These are phyloP conservation scores for Monotropa hypopitys DNA, from an alignment of 179 eudicot genomes.

Conservation along the genomic window DNA sequence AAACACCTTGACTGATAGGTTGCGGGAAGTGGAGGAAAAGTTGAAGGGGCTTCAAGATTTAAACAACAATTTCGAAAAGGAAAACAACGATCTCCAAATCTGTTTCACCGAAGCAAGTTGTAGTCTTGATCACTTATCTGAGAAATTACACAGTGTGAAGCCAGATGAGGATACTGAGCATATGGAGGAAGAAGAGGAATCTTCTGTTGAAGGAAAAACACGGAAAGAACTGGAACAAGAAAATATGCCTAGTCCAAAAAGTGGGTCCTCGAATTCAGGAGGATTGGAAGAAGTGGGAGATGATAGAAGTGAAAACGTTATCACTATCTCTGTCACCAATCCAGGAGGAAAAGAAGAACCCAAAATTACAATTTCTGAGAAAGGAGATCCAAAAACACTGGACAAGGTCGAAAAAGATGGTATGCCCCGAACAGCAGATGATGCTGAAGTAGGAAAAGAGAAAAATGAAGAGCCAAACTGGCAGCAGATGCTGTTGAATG, in stretches of 20 bases:
- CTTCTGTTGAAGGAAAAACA: neutral
- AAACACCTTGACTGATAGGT: slow-evolving; percentile 25
- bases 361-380: slow-evolving; percentile 25
- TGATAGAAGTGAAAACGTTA: neutral
- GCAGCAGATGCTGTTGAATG: slow-evolving; percentile 40
- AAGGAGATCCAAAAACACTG: slow-evolving; percentile 7
- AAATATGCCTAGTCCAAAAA: neutral
- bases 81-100: slow-evolving; percentile 28
- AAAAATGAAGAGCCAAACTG: slow-evolving; percentile 39
- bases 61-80: slow-evolving; percentile 29
- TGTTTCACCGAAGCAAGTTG: slow-evolving; percentile 35
- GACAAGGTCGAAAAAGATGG: neutral
- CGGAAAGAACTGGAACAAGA: slow-evolving; percentile 4
- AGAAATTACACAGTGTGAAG: slow-evolving; percentile 10
- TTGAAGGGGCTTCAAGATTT: slow-evolving; percentile 41
- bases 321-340: neutral
- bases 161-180: slow-evolving; percentile 12
- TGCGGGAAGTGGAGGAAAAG: slow-evolving; percentile 51
- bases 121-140: slow-evolving; percentile 37
- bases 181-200: slow-evolving; percentile 6
- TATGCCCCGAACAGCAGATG: neutral
- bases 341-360: slow-evolving; percentile 12
- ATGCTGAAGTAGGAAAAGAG: slow-evolving; percentile 10
- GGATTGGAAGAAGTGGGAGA: neutral
- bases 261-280: neutral